phyloP scores from a whole-genome alignment of 306 rosid genomes.

The Vigna trinervia region DNA sequence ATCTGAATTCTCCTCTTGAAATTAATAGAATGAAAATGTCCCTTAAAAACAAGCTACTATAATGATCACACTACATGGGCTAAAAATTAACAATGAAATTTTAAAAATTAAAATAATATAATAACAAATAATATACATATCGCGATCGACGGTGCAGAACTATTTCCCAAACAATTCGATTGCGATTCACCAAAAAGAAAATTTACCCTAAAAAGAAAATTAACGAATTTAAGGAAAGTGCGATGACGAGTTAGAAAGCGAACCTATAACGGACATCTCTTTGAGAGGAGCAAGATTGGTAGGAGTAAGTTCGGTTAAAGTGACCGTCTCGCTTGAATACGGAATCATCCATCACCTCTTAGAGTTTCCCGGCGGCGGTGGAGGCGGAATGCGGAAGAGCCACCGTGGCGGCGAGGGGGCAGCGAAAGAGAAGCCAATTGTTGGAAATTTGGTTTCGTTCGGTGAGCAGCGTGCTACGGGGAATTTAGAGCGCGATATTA shows the following conservation, averaged over 20 bases:
- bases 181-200: neutral
- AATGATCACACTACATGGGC: neutral
- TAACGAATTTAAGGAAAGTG: neutral
- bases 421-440: constrained; percentile 1
- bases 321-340: constrained; percentile 48
- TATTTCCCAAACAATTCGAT: neutral
- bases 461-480: constrained; percentile 42
- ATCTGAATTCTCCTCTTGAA: neutral
- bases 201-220: neutral
- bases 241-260: constrained; percentile 25
- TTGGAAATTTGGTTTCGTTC: neutral
- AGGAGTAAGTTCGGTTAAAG: constrained; percentile 45
- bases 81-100: neutral
- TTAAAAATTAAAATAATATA: too few relatives aligned
- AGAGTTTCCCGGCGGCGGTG: neutral
- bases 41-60: neutral
- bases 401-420: constrained; percentile 27
- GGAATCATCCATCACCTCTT: constrained; percentile 54
- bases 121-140: neutral
- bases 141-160: constrained; percentile 2
- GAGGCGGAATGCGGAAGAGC: constrained; percentile 29
- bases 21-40: neutral
- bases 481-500: constrained; percentile 23
- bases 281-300: constrained; percentile 59
- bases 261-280: constrained; percentile 90